Base-by-base conservation (phyloP, 148 eudicot genomes). In the Camellia japonica region DNA sequence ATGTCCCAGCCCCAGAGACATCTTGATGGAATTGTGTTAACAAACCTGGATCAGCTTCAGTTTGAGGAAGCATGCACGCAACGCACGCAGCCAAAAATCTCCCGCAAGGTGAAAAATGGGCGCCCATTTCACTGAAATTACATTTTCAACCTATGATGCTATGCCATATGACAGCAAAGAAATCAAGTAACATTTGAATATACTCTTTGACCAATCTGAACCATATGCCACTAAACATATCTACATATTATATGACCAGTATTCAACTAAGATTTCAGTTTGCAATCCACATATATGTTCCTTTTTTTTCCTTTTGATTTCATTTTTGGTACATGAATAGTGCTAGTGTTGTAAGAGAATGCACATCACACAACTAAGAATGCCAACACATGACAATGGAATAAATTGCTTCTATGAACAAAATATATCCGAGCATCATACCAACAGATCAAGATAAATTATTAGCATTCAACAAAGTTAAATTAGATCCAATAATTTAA, bases 51-150 rank as follows among this genome's bases (percentile, higher is more conserved):
- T 83, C 85, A 75, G 85, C 63, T 68, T 83, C 85, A 18, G 19
- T 59, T 69, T 79, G 79, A 74, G 82, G 85, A 79, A 79, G 85
- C 63, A 79, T 60, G 5, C 82, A 74, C 42, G 85, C 85, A 52
- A 83, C 85, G 54, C 82, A 83, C 14, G 85, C 79, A 67, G 79
- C 85, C 58, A 83, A 68, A 79, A 74, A 83, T 83, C 85, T 83
- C 80, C 85, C 85, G 75, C 85, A 83, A 79, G 85, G 82, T 74
- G 85, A 83, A 69, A 83, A 83, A 83, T 79, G 85, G 72, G 85
- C 72, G 55, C 85, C 85, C 85, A 83, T 83, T 75, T 83, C 85
- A 79, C 85, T 83, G 85, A 79, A 83, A 83, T n/a, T 69, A 68
- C 14, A 49, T 30, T 18, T 44, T 49, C n/a, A 79, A n/a, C 12